phyloP scores from a whole-genome alignment of 2,329 filamentous ascomycete species.

The Raffaelea deltoideospora region DNA sequence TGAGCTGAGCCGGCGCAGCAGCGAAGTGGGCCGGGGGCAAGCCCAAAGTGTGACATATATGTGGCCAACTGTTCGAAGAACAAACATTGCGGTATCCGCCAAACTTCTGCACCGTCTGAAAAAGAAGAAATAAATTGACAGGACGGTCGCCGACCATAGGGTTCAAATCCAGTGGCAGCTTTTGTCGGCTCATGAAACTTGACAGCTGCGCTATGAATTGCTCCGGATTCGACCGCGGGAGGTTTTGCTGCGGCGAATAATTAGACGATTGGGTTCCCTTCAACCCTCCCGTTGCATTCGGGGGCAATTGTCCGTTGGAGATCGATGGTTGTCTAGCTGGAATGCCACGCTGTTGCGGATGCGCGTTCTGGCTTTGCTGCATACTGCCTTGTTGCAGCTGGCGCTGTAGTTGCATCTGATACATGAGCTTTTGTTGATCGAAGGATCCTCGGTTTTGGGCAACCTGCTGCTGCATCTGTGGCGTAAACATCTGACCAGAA shows the following conservation, averaged over 20 bases:
- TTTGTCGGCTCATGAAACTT: constrained; percentile 61
- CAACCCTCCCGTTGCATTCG: constrained; percentile 15
- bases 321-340: constrained; percentile 35
- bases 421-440: constrained; percentile 62
- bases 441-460: constrained; percentile 37
- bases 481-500: constrained; percentile 18
- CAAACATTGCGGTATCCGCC: constrained; percentile 66
- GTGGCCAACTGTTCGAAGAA: constrained; percentile 55
- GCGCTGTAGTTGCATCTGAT: constrained; percentile 72
- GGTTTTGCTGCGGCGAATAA: constrained; percentile 15
- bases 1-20: constrained; percentile 53
- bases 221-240: constrained; percentile 38
- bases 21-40: constrained; percentile 49
- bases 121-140: constrained; percentile 63
- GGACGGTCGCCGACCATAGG: constrained; percentile 60
- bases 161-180: constrained; percentile 57
- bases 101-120: constrained; percentile 58
- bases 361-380: constrained; percentile 14
- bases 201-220: constrained; percentile 62
- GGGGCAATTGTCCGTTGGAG: constrained; percentile 41
- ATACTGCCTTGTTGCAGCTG: constrained; percentile 49
- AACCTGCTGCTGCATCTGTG: constrained; percentile 21
- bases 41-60: constrained; percentile 50
- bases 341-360: constrained; percentile 13
- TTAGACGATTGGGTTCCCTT: constrained; percentile 20